Evolutionary conservation across 805 yeast genomes (phyloP), one percentile per base, ranked within the genome.

Genomic region (Suhomyces prunicola): DNA sequence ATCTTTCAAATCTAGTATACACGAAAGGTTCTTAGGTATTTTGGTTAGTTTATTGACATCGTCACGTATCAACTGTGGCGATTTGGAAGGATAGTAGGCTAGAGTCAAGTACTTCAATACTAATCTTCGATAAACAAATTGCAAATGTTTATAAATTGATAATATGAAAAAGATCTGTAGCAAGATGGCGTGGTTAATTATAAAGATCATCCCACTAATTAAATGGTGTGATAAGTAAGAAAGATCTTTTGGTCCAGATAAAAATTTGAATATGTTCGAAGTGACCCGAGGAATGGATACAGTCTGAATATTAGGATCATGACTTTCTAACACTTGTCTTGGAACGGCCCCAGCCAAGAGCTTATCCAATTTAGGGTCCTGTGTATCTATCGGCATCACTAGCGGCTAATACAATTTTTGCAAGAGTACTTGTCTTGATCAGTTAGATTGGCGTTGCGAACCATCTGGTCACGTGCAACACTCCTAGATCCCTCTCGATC

Each of bases 41-140:
- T 94, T 94, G 44, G 78, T 65, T 52, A 93, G 72, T 61, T 83
- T 82, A 55, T 74, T 75, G 36, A 90, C 90, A 70, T 93, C 98
- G 56, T 86, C 86, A 58, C 96, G 83, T 57, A 93, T 90, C 51
- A 91, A 74, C 62, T 87, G 91, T 1, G 98, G 97, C 3, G 96
- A 83, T 62, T 82, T 84, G 29, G 87, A 79, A 15, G 79, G 79
- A 54, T 85, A 86, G 67, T 87, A 88, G 8, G 89, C 83, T 50
- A 66, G 48, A 49, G 82, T 84, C 51, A 84, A 72, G 47, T 86
- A 74, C 62, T 83, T 81, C 56, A 90, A 77, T 54, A 79, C 76
- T 44, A 79, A 58, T 56, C 77, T 77, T 61, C 86, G 80, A 65
- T 76, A 78, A 22, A 78, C 62, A 59, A 69, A 85, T 59, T 84